Conservation (phyloP, 257 asterid species). For the Buddleja alternifolia region DNA sequence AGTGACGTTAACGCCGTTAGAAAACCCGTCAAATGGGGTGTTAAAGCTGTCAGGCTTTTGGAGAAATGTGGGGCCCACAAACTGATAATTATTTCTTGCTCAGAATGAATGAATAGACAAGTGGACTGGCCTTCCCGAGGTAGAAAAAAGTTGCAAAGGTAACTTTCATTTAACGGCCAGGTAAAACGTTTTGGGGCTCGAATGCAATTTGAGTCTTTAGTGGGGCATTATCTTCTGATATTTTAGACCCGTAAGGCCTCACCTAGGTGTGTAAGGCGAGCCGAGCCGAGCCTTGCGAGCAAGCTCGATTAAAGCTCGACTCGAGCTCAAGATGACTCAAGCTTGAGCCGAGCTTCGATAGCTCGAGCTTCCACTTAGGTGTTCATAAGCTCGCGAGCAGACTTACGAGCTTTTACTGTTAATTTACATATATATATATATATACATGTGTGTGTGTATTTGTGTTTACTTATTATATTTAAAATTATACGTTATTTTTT, state of each 20-base stretch:
- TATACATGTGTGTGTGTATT: no score
- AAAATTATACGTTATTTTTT: no score
- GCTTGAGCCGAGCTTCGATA: no score
- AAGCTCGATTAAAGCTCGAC: no score
- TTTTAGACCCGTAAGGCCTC: not conserved
- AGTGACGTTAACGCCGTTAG: slow-evolving; percentile 37
- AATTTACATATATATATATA: no score
- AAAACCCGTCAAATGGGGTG: slow-evolving; percentile 26
- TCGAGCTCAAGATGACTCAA: no score
- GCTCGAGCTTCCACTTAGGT: no score
- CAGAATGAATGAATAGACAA: slow-evolving; percentile 34
- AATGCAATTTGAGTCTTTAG: not conserved
- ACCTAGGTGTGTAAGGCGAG: no score
- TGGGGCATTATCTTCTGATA: slow-evolving; percentile 29
- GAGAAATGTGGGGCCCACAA: slow-evolving; percentile 19
- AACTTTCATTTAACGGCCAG: slow-evolving; percentile 43
- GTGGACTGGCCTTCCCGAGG: slow-evolving; percentile 60
- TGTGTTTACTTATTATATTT: no score
- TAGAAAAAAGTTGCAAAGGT: slow-evolving; percentile 22
- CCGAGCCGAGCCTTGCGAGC: no score
- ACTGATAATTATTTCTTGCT: slow-evolving; percentile 25
- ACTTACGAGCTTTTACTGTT: no score
- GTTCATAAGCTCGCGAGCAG: no score
- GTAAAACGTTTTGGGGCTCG: slow-evolving; percentile 26
- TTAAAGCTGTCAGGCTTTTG: slow-evolving; percentile 25